A percentile compares a stretch with the other conserved stretches of the same genome.
phyloP scores from a whole-genome alignment of 495 filamentous ascomycete species.

The Entonaema liquescens region DNA sequence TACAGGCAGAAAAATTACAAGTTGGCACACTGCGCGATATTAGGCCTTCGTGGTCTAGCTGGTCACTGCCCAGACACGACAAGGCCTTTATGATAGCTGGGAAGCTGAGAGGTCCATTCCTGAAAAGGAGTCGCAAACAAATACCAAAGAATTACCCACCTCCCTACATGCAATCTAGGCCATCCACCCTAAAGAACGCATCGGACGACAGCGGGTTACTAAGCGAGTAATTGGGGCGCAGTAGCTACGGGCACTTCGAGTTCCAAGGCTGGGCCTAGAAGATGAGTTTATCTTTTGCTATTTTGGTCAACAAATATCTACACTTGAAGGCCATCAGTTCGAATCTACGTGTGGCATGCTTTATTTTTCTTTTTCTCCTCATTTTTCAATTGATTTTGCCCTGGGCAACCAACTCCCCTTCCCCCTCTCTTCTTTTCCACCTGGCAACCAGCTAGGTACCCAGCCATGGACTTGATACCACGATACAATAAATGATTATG shows the following conservation, averaged over 20 bases:
- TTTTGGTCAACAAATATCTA: neutral
- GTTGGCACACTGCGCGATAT: neutral
- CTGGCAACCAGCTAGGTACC: too few relatives aligned
- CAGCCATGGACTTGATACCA: too few relatives aligned
- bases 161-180: neutral
- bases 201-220: neutral
- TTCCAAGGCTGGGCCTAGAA: neutral
- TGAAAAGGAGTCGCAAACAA: conserved; percentile 26
- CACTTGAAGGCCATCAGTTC: neutral
- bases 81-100: neutral
- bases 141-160: conserved; percentile 3
- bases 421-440: too few relatives aligned
- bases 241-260: neutral
- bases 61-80: conserved; percentile 1
- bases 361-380: neutral
- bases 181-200: neutral
- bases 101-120: conserved; percentile 1
- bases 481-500: too few relatives aligned
- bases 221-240: neutral
- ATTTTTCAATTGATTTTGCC: neutral
- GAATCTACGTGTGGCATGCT: neutral
- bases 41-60: neutral
- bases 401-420: neutral
- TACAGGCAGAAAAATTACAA: neutral
- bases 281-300: neutral